A percentile compares a stretch with the other conserved stretches of the same genome.
Conservation (phyloP, 768 basidiomycete species). For the Termitomyces sp. region DNA sequence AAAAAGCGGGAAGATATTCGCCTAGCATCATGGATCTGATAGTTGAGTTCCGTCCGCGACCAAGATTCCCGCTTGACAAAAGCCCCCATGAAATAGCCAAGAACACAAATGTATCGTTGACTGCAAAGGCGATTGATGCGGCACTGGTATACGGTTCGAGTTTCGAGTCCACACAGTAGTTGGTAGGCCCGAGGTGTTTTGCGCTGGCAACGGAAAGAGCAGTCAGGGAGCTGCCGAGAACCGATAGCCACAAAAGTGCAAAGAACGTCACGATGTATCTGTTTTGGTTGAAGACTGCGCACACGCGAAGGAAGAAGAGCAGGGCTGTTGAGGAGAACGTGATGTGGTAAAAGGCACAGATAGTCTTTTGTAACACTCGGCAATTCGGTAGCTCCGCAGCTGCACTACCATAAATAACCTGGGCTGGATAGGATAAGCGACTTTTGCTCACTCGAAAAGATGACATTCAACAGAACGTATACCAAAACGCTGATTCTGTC, state of each 20-base stretch:
- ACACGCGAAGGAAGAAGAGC: constrained; percentile 27
- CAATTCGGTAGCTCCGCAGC: constrained; percentile 17
- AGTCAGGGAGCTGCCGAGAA: constrained; percentile 19
- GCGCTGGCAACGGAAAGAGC: constrained; percentile 19
- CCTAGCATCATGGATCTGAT: constrained; percentile 17
- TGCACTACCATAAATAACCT: not conserved
- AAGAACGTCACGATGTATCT: constrained; percentile 18
- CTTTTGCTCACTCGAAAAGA: constrained; percentile 17
- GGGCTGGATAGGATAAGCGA: not conserved
- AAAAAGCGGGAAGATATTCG: constrained; percentile 17
- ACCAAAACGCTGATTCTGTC: constrained; percentile 15
- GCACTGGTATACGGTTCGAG: constrained; percentile 20
- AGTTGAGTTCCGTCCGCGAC: constrained; percentile 1
- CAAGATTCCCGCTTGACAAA: constrained; percentile 3
- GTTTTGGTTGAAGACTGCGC: constrained; percentile 23
- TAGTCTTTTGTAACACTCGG: constrained; percentile 14
- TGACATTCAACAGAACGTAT: constrained; percentile 7
- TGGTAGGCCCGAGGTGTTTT: constrained; percentile 23
- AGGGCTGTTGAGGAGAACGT: constrained; percentile 19
- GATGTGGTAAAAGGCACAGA: constrained; percentile 17
- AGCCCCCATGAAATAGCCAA: constrained; percentile 26
- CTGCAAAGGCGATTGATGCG: constrained; percentile 17
- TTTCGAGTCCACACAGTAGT: constrained; percentile 22
- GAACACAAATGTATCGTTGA: constrained; percentile 28
- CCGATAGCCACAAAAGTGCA: constrained; percentile 21